Evolutionary conservation across 2,329 filamentous ascomycete genomes (phyloP).

Genomic region (Rutstroemia sp.): DNA sequence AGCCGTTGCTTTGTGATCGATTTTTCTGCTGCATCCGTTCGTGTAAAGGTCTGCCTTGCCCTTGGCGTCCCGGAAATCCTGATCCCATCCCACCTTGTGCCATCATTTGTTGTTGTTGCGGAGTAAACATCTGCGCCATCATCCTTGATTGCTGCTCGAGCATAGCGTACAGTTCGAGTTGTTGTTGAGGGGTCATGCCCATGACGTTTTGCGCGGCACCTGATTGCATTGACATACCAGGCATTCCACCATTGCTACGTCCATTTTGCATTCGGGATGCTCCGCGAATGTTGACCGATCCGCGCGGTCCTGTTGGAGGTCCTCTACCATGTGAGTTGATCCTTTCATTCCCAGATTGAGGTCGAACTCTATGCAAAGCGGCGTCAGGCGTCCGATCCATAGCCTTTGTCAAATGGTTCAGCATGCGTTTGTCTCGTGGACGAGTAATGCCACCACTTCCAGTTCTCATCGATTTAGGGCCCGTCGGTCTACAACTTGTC

Average conservation of each 20-base stretch:
- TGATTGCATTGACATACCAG: slow-evolving; percentile 34
- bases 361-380: slow-evolving; percentile 74
- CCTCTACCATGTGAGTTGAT: slow-evolving; percentile 73
- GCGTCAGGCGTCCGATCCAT: slow-evolving; percentile 72
- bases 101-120: slow-evolving; percentile 36
- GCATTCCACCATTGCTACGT: slow-evolving; percentile 39
- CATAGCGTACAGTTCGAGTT: slow-evolving; percentile 68
- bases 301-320: slow-evolving; percentile 64
- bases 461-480: slow-evolving; percentile 90
- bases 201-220: slow-evolving; percentile 37
- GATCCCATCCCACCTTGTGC: slow-evolving; percentile 34
- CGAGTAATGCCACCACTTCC: slow-evolving; percentile 38
- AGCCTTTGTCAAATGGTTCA: slow-evolving; percentile 76
- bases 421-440: slow-evolving; percentile 70
- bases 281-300: slow-evolving; percentile 32
- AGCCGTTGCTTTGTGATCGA: slow-evolving; percentile 15
- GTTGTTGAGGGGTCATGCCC: slow-evolving; percentile 56
- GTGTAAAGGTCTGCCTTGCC: slow-evolving; percentile 56
- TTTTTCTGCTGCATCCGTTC: slow-evolving; percentile 54
- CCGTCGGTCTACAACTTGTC: slow-evolving; percentile 65
- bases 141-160: slow-evolving; percentile 82
- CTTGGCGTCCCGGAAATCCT: slow-evolving; percentile 29
- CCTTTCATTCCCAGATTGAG: slow-evolving; percentile 63
- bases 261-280: slow-evolving; percentile 34
- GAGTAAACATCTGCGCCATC: slow-evolving; percentile 60